A percentile compares a stretch with the other conserved stretches of the same genome.
These are phyloP conservation scores for Diaporthe sp. DNA, from an alignment of 2,329 filamentous ascomycete genomes.

Conservation along the genomic window DNA sequence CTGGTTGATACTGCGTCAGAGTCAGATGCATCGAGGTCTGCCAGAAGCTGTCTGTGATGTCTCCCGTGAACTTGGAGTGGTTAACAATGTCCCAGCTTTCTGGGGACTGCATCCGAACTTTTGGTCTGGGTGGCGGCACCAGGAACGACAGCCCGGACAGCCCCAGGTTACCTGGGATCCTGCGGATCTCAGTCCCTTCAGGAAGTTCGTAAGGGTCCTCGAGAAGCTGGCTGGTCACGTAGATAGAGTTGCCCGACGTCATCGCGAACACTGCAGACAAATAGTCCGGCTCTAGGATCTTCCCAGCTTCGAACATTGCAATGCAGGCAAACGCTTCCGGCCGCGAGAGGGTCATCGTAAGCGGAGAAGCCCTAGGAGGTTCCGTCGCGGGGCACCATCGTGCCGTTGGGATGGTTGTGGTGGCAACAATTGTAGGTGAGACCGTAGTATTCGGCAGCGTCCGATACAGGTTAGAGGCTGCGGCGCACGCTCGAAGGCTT, in stretches of 20 bases:
- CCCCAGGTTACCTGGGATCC: slow-evolving; percentile 6
- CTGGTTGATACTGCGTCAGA: neutral
- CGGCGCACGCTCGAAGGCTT: neutral
- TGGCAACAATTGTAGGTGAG: neutral
- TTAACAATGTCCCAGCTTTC: neutral
- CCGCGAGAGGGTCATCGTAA: neutral
- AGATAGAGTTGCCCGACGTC: slow-evolving; percentile 11
- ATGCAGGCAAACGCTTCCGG: neutral
- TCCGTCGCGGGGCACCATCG: neutral
- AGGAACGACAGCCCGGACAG: neutral
- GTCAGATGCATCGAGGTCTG: neutral
- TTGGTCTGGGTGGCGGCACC: slow-evolving; percentile 4
- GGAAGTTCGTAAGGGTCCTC: slow-evolving; percentile 6
- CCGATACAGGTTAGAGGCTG: neutral
- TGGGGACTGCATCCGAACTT: neutral
- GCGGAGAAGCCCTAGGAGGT: neutral
- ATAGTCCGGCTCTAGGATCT: neutral
- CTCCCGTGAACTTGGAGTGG: neutral
- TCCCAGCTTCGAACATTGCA: neutral
- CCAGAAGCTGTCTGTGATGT: neutral
- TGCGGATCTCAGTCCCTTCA: neutral
- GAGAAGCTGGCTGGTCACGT: neutral
- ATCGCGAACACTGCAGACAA: neutral
- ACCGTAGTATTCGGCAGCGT: neutral
- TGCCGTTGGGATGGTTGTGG: neutral